Base-by-base conservation (phyloP, 257 asterid species). In the Thymus mandschuricus region DNA sequence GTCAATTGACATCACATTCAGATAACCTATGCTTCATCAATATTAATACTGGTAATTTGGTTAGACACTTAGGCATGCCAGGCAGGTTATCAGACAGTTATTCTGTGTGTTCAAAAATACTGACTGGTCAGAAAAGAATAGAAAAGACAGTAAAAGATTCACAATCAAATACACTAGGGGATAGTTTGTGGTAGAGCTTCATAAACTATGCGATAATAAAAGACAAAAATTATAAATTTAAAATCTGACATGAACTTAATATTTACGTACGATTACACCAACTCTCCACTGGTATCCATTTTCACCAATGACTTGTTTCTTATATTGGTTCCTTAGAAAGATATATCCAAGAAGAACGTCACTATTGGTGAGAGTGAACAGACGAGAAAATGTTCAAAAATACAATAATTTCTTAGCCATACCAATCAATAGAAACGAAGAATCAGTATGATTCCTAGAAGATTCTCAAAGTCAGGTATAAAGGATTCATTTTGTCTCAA, bases 21-120 rank as follows among this genome's bases (percentile, higher is more conserved):
- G 76, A 35, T 62, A 49, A 71, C 60, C 15, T 62, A 9, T 67
- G 9, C 50, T 52, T 13, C 62, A 61, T 61, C 46, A 49, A 60
- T 61, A 52, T 49, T 10, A 1, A 49, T 33, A 30, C 12, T n/a
- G 10, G 71, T 43, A 54, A 3, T 6, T 29, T 71, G 45, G 66
- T 56, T 38, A 35, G 57, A 34, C 70, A 49, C 41, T 0, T 38
- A 38, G 8, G 6, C 6, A 38, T 45, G 64, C 40, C 45, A 40
- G 27, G 27, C 33, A 54, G 61, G 27, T 35, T 40, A 51, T 52
- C 63, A 44, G 27, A 45, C 67, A 49, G 55, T 50, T 54, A 52
- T 10, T 65, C 45, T 27, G 13, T 9, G 31, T 33, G 55, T 57
- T 30, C 59, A 44, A 44, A 60, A 48, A 48, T 34, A 62, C 58